Evolutionary conservation across 176 grass and related monocot species (phyloP), one percentile per base, ranked within the genome.

Genomic region (Carex myosuroides): DNA sequence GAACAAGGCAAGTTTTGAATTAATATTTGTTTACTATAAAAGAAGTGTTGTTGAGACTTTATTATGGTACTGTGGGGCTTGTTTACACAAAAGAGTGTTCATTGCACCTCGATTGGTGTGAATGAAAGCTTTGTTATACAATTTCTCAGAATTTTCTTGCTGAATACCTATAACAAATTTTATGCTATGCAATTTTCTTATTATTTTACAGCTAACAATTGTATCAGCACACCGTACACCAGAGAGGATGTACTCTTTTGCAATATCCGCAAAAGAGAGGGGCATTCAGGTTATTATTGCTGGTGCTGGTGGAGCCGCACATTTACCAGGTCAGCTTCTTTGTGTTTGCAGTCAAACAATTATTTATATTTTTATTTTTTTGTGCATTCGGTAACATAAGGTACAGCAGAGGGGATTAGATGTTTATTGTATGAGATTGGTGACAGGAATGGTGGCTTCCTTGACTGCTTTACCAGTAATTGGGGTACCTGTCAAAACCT

Each of bases 211-310:
- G 96, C 75, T 92, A 83, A 99, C 90, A 32, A 84, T 95, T 94
- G 93, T 99, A 84, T 99, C 96, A 9, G 93, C 96, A 67, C 93
- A 99, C 50, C 90, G 91, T 17, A 99, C 93, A 79, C 85, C 93
- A 66, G 88, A 93, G 13, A 93, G 96, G 80, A 92, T 95, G 96
- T 89, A 90, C 74, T 41, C 84, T 81, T 99, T 85, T 89, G 89
- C 93, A 7, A 70, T 52, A 1, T 95, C 92, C 85, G 89, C 95
- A 70, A 91, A 89, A 60, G 91, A 95, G 81, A 91, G 93, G 48
- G 96, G 96, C 3, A 26, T 95, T 48, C 88, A 94, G 60, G 85
- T 99, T 59, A 94, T 95, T 85, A 99, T 99, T 90, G 90, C 96
- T 70, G 93, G 96, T 1, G 96, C 93, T 70, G 93, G 93, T 2